Percentiles rank a stretch among this genome's conserved stretches.
Evolutionary conservation across 2,329 filamentous ascomycete genomes (phyloP).

Genomic region (Fusarium fujikuroi): DNA sequence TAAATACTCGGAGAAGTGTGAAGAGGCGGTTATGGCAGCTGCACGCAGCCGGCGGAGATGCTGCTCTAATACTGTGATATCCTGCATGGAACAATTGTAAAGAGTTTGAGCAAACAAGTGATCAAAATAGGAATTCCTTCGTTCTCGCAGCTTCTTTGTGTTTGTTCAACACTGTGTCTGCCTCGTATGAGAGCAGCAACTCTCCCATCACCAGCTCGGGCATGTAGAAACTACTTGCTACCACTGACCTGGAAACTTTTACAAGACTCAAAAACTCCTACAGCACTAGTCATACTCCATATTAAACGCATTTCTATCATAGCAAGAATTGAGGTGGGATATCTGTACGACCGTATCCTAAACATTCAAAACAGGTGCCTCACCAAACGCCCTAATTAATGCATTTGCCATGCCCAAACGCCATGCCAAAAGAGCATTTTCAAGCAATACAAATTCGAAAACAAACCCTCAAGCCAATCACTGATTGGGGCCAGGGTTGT

Average conservation of each 20-base stretch:
- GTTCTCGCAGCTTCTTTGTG: not conserved
- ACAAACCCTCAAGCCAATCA: slow-evolving; percentile 18
- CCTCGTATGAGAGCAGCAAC: not conserved
- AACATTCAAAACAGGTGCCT: slow-evolving; percentile 10
- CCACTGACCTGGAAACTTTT: not conserved
- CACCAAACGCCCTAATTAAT: slow-evolving; percentile 41
- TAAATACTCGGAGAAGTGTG: not conserved
- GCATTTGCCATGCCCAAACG: slow-evolving; percentile 36
- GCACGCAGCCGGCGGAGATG: slow-evolving; percentile 18
- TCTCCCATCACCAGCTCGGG: not conserved
- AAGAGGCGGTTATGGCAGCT: slow-evolving; percentile 2
- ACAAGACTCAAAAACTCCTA: not conserved
- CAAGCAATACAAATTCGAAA: slow-evolving; percentile 5
- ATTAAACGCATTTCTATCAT: slow-evolving; percentile 3
- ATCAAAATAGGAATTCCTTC: not conserved
- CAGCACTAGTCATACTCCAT: not conserved
- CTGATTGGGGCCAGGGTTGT: slow-evolving; percentile 55
- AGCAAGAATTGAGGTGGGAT: slow-evolving; percentile 35
- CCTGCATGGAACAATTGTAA: not conserved
- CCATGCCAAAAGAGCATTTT: slow-evolving; percentile 32
- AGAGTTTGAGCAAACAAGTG: not conserved
- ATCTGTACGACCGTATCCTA: slow-evolving; percentile 20
- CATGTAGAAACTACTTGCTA: not conserved
- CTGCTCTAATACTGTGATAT: not conserved
- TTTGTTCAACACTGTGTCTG: not conserved